A percentile compares a stretch with the other conserved stretches of the same genome.
These are phyloP conservation scores for Effrenium voratum DNA, from an alignment of 73 alveolate species.

Conservation along the genomic window DNA sequence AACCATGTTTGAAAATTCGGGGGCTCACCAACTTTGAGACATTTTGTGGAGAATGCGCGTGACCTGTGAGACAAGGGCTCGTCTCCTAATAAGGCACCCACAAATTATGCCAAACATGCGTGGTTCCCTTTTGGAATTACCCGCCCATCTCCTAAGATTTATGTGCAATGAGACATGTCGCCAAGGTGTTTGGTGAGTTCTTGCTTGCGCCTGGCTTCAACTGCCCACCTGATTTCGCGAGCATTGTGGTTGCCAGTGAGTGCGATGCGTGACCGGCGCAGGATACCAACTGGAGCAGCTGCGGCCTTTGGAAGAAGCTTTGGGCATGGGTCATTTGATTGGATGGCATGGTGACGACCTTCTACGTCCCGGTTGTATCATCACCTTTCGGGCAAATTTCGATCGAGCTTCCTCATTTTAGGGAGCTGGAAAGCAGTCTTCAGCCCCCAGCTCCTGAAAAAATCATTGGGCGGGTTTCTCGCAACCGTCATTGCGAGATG, in stretches of 20 bases:
- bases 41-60: no score
- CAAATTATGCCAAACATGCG: background rate
- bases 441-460: no score
- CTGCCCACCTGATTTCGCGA: background rate
- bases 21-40: no score
- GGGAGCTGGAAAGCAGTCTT: no score
- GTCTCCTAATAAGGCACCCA: no score
- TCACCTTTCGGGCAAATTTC: background rate
- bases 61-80: no score
- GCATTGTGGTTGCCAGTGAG: background rate
- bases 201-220: background rate
- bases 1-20: no score
- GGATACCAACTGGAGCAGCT: conserved; percentile 92
- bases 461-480: background rate
- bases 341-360: background rate
- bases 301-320: background rate
- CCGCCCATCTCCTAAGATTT: background rate
- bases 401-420: background rate
- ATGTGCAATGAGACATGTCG: background rate
- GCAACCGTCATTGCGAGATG: background rate
- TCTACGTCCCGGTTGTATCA: background rate
- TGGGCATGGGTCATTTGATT: background rate
- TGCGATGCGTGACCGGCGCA: background rate
- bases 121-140: background rate
- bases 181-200: background rate